Evolutionary conservation across 768 basidiomycete genomes (phyloP), one percentile per base, ranked within the genome.

Genomic region (Termitomyces sp.): DNA sequence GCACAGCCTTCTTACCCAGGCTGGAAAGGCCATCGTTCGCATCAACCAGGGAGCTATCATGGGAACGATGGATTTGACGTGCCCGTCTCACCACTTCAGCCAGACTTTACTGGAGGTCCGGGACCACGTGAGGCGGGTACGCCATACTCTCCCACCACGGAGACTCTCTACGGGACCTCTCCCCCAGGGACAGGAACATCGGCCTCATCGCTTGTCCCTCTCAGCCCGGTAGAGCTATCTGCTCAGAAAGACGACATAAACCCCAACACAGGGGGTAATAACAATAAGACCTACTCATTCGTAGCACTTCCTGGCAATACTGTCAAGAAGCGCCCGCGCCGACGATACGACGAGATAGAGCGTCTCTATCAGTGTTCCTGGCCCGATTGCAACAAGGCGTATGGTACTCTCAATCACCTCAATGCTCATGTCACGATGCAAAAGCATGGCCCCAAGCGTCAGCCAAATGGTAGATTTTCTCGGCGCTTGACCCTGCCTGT

Each of bases 351-450:
- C 69, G 95, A 98, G 79, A 97, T 98, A 62, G 94, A 97, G 72
- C 84, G 95, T 27, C 73, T 96, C 52, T 98, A 98, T 68, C 81
- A 82, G 55, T 98, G 95, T 76, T 86, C 87, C 49, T 91, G 85
- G 82, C 81, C 80, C 4, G 79, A 83, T 43, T 87, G 85, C 61
- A 78, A 83, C 54, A 96, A 96, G 73, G 80, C 90, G 27, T 97
- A 96, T 66, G 94, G 94, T 30, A 97, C 94, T 4, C 78, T 98
- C 48, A 98, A 99, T 68, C 96, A 99, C 71, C 79, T 99, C 59
- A 99, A 99, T 68, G 94, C 94, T 30, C 96, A 99, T 70, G 93
- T 98, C 56, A 89, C 86, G n/a, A 97, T 97, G 91, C 96, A 98
- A 71, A 91, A 91, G 71, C 96, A 99, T 68, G 96, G 96, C 42